A percentile compares a stretch with the other conserved stretches of the same genome.
Evolutionary conservation across 2,329 filamentous ascomycete species (phyloP).

Genomic region (Trichoderma breve): DNA sequence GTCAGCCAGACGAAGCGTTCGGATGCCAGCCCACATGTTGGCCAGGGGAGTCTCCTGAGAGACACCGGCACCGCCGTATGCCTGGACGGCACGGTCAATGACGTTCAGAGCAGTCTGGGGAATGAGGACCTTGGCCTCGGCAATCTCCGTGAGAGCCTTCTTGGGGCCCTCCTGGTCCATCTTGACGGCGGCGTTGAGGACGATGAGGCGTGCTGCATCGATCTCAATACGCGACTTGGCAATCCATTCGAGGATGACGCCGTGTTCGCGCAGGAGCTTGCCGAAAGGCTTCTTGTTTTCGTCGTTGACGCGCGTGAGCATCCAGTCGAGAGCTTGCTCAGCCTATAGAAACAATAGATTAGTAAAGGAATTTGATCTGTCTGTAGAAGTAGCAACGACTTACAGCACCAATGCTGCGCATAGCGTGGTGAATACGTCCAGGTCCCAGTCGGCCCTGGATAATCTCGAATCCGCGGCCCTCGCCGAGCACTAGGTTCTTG

Average conservation of each 20-base stretch:
- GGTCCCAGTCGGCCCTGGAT: slow-evolving; percentile 96
- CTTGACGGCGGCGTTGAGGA: slow-evolving; percentile 91
- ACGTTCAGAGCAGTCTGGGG: slow-evolving; percentile 79
- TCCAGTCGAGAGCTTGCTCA: slow-evolving; percentile 89
- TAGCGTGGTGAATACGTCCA: slow-evolving; percentile 95
- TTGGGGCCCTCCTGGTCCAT: slow-evolving; percentile 91
- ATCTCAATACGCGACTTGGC: slow-evolving; percentile 91
- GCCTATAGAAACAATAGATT: slow-evolving; percentile 45
- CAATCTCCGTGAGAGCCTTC: slow-evolving; percentile 86
- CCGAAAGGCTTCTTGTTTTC: slow-evolving; percentile 87
- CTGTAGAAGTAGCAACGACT: slow-evolving; percentile 30
- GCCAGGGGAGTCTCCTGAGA: slow-evolving; percentile 93
- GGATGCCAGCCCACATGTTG: slow-evolving; percentile 73
- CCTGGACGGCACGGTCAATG: slow-evolving; percentile 92
- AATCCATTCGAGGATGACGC: slow-evolving; percentile 92
- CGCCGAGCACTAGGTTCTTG: slow-evolving; percentile 82
- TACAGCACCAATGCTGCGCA: slow-evolving; percentile 86
- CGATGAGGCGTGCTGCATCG: slow-evolving; percentile 82
- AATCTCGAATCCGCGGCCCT: slow-evolving; percentile 94
- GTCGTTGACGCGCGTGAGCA: slow-evolving; percentile 93
- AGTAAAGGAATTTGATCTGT: neutral
- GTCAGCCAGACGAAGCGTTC: slow-evolving; percentile 83
- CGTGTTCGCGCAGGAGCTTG: slow-evolving; percentile 81
- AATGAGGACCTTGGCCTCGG: slow-evolving; percentile 89
- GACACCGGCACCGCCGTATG: slow-evolving; percentile 86